Base-by-base conservation (phyloP, 495 filamentous ascomycete genomes). In the Aeminium ludgeri region DNA sequence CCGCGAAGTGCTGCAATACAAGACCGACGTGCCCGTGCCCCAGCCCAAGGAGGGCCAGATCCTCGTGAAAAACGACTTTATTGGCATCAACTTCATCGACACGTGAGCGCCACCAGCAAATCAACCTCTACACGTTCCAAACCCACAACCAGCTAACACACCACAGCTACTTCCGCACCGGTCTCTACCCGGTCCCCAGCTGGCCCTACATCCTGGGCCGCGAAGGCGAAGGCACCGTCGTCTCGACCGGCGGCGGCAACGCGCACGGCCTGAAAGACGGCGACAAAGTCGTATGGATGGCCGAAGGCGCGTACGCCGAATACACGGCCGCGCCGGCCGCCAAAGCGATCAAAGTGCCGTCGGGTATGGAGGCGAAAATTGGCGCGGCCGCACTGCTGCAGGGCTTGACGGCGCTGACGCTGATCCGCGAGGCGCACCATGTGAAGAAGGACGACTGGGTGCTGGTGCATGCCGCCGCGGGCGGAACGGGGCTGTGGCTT, bases 61-160 rank as follows among this genome's bases (percentile, higher is more conserved):
- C 20, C 69, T 96, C 2, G 72, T 96, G 34, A 81, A 82, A 59
- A 95, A 95, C 55, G 73, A 82, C 41, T 80, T 73, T 52, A 70
- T 82, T 33, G 87, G 87, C 13, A 65, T 96, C 40, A 94, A 96
- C 60, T 96, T 75, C 61, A 93, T 95, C 56, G 79, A 82, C 53
- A 82, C 68, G 70, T 76, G 63, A 29, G 23, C 20, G 39, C 30
- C 28, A 28, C 34, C 34, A 30, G 13, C 12, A 18, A 23, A 16
- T 6, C 11, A 18, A 18, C 13, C 29, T 17, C 29, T n/a, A n/a
- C n/a, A n/a, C n/a, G n/a, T 31, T 30, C 18, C 34, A 25, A 37
- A 29, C 34, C 34, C 32, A 17, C 31, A 19, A 30, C 32, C 35
- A 39, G 20, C 43, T 28, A 45, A 49, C 46, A 31, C 27, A 25